Conservation (phyloP, 1,284 basidiomycete genomes). For the Fomitopsis palustris region DNA sequence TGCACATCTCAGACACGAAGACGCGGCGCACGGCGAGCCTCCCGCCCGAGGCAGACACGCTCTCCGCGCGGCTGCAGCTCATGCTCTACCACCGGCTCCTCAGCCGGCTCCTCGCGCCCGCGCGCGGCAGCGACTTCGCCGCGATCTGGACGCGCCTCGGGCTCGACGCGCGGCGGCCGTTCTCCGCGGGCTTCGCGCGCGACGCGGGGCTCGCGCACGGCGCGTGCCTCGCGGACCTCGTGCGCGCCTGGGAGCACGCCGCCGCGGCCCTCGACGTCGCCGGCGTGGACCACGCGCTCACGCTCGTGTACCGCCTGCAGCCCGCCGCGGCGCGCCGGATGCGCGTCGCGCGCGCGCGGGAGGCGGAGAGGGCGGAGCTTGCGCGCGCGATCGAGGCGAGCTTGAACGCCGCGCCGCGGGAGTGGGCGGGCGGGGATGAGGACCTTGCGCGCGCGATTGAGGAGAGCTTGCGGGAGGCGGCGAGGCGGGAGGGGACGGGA, state of each 20-base stretch:
- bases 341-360: conserved; percentile 1
- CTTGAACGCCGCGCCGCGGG: conserved; percentile 39
- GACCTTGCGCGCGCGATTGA: conserved; percentile 19
- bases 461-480: conserved; percentile 17
- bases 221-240: conserved; percentile 30
- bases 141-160: conserved; percentile 50
- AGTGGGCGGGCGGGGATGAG: conserved; percentile 12
- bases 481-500: neutral
- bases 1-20: conserved; percentile 75
- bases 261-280: conserved; percentile 32
- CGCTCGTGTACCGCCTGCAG: conserved; percentile 50
- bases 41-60: conserved; percentile 60
- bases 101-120: conserved; percentile 41
- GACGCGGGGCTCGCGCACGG: conserved; percentile 40
- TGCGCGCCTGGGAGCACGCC: conserved; percentile 27
- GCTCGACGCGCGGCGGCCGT: conserved; percentile 41
- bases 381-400: conserved; percentile 74
- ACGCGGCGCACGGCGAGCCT: conserved; percentile 55
- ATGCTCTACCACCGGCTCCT: conserved; percentile 83
- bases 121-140: conserved; percentile 44
- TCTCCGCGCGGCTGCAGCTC: conserved; percentile 71
- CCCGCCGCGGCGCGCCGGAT: conserved; percentile 1
- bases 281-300: conserved; percentile 38
- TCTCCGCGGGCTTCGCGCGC: conserved; percentile 55
- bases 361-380: conserved; percentile 26